phyloP scores from a whole-genome alignment of 768 basidiomycete genomes.

The Galerina marginata region DNA sequence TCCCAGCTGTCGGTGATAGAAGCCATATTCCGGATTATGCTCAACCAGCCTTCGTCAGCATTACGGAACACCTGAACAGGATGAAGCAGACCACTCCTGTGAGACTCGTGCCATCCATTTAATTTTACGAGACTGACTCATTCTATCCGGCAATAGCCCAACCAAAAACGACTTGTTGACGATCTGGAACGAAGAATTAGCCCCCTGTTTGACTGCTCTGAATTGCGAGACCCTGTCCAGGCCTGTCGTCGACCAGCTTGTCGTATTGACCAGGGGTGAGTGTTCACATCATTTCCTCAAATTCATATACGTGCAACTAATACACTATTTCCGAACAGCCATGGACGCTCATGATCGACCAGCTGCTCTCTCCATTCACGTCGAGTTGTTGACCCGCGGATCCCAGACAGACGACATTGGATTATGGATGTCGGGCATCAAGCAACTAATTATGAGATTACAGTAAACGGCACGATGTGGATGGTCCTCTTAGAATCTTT shows the following conservation, averaged over 20 bases:
- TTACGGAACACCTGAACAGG: constrained; percentile 65
- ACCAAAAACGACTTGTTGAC: constrained; percentile 83
- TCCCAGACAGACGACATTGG: constrained; percentile 85
- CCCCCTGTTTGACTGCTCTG: constrained; percentile 86
- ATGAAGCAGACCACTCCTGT: constrained; percentile 82
- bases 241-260: constrained; percentile 71
- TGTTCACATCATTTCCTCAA: constrained; percentile 1
- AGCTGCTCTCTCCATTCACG: constrained; percentile 80
- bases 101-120: constrained; percentile 27
- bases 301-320: background rate
- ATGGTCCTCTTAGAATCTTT: no score
- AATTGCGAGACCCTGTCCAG: constrained; percentile 85
- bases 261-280: constrained; percentile 75
- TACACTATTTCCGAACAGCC: constrained; percentile 48
- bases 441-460: constrained; percentile 74
- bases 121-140: background rate
- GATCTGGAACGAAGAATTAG: constrained; percentile 89
- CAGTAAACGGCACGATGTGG: no score
- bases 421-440: constrained; percentile 88
- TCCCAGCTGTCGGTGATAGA: constrained; percentile 84
- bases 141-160: constrained; percentile 51
- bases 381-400: constrained; percentile 81
- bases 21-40: constrained; percentile 84
- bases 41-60: constrained; percentile 66
- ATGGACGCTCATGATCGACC: constrained; percentile 82